Base-by-base conservation (phyloP, 2,329 filamentous ascomycete species). In the Zelopaecilomyces penicillatus region DNA sequence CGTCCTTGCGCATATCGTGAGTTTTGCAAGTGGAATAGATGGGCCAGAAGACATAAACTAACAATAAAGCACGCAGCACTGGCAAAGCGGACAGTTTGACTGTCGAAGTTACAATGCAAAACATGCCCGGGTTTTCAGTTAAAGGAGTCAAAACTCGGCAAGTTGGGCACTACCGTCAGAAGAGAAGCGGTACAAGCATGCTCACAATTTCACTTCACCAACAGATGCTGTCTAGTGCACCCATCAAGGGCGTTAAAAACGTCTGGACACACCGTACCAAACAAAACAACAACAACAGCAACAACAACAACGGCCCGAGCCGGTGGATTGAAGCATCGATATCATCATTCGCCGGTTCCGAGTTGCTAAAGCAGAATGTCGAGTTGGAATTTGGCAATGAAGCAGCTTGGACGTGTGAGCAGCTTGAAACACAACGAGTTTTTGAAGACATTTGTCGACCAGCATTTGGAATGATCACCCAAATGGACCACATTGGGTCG, bases 401-500 rank as follows among this genome's bases (percentile, higher is more conserved):
- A 32, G 44, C 54, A 3, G 30, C 28, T 2, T 65, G 61, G 62
- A 53, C 46, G 5, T 34, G 41, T 5, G 49, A 59, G 1, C 30
- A 50, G 19, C 43, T 64, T 8, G 44, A 54, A 11, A 31, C 41
- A 0, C 47, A 55, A 5, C 55, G 53, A 2, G 40, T 54, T 1
- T 52, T 63, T 12, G 49, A 52, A 12, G 51, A 54, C 8, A 48
- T 66, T 5, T 61, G 55, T 36, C 47, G 51, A 9, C 55, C 58
- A 3, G 59, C 57, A 0, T 32, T 65, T 5, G 49, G 44, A 3
- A 62, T 65, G 56, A 46, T 65, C 8, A 43, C 49, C 1, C 47
- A 53, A n/a, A 62, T 65, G 58, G 61, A 65, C 42, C 34, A 46
- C 0, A 49, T 65, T 9, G 64, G 64, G 1, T 31, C 38, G 4